Evolutionary conservation across 805 yeast species (phyloP).

Genomic region (Maudiozyma serrabonitensis): DNA sequence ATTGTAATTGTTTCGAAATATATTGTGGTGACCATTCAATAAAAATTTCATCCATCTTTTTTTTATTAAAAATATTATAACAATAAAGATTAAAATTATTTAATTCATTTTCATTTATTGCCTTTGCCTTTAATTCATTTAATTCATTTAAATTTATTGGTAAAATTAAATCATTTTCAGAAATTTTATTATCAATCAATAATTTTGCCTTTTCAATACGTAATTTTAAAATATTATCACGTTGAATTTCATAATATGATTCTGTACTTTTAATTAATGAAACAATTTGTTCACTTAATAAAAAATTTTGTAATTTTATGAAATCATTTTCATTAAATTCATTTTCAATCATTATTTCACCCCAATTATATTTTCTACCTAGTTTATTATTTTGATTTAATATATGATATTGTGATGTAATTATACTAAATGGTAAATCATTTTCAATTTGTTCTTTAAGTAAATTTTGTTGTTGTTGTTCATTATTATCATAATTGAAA

Average conservation of each 20-base stretch:
- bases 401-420: conserved; percentile 52
- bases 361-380: conserved; percentile 81
- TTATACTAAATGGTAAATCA: conserved; percentile 51
- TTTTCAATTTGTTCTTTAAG: conserved; percentile 27
- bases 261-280: conserved; percentile 75
- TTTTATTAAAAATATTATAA: conserved; percentile 31
- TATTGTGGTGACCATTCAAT: conserved; percentile 39
- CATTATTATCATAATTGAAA: conserved; percentile 13
- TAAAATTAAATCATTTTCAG: conserved; percentile 11
- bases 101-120: conserved; percentile 13
- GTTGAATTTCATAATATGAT: conserved; percentile 46
- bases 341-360: conserved; percentile 75
- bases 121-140: conserved; percentile 2
- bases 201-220: conserved; percentile 30
- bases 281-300: conserved; percentile 62
- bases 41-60: conserved; percentile 32
- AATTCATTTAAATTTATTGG: conserved; percentile 24
- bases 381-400: conserved; percentile 43
- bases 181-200: conserved; percentile 32
- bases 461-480: conserved; percentile 23
- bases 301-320: conserved; percentile 46
- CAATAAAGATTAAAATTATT: conserved; percentile 5
- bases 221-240: conserved; percentile 43
- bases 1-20: conserved; percentile 34
- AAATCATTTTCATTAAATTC: conserved; percentile 65